These are phyloP conservation scores for Syzygium malaccense DNA, from an alignment of 441 rosid species.

Conservation along the genomic window DNA sequence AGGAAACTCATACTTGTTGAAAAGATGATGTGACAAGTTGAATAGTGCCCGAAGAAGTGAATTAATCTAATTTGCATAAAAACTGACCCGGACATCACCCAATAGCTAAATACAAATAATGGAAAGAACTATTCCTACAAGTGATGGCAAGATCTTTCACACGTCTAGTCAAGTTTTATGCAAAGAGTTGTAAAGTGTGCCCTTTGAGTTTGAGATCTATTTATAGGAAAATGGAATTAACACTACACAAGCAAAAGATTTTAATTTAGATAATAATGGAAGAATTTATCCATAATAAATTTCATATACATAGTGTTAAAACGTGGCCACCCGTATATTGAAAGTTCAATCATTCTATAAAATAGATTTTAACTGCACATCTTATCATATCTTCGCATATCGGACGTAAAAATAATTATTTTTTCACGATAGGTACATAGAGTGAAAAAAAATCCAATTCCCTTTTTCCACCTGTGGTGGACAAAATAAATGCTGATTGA, in stretches of 20 bases:
- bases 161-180: neutral
- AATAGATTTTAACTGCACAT: neutral
- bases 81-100: neutral
- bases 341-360: neutral
- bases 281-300: neutral
- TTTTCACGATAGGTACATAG: neutral
- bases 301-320: neutral
- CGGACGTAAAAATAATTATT: neutral
- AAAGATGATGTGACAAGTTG: neutral
- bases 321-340: neutral
- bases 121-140: neutral
- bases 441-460: neutral
- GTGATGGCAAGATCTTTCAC: neutral
- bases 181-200: neutral
- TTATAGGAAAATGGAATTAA: neutral
- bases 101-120: neutral
- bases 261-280: neutral
- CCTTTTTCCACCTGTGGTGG: neutral
- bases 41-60: neutral
- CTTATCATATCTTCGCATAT: neutral
- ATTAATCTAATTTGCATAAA: neutral
- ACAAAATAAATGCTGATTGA: neutral
- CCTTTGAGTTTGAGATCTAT: neutral
- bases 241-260: neutral
- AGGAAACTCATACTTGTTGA: neutral